Evolutionary conservation across 768 basidiomycete genomes (phyloP).

Genomic region (Guyanaporus albipodus): DNA sequence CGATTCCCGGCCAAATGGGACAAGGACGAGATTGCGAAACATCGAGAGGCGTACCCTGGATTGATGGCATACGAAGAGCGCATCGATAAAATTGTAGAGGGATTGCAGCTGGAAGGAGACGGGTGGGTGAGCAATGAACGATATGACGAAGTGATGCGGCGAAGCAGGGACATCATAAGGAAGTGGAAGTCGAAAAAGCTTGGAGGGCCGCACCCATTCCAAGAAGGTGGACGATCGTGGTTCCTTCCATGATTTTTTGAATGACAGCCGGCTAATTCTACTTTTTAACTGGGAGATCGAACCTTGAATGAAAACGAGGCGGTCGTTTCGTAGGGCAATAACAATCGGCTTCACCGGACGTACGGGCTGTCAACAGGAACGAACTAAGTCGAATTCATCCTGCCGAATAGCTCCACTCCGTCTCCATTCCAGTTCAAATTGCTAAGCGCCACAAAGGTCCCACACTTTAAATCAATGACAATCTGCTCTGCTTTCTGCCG

Average conservation of each 20-base stretch:
- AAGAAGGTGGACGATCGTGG: neutral
- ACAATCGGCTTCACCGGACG: too few relatives aligned
- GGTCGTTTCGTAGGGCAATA: too few relatives aligned
- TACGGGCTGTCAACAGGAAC: too few relatives aligned
- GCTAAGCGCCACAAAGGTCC: too few relatives aligned
- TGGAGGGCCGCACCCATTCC: neutral
- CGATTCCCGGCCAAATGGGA: neutral
- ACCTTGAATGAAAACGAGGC: too few relatives aligned
- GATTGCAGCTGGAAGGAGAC: neutral
- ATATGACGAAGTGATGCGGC: neutral
- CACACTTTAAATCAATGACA: too few relatives aligned
- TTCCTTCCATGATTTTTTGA: neutral
- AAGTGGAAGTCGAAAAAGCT: neutral
- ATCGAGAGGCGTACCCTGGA: neutral
- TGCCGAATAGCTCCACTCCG: too few relatives aligned
- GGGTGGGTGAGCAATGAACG: neutral
- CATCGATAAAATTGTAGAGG: neutral
- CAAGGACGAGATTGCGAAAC: neutral
- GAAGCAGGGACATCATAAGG: neutral
- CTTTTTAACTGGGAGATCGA: too few relatives aligned
- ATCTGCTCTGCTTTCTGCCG: too few relatives aligned
- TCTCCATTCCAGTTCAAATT: too few relatives aligned
- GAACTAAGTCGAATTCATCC: too few relatives aligned
- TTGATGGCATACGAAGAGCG: neutral
- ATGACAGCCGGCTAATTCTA: too few relatives aligned